Evolutionary conservation across 225 moss, liverwort and hornwort species (phyloP).

Genomic region (Pleurozium schreberi): DNA sequence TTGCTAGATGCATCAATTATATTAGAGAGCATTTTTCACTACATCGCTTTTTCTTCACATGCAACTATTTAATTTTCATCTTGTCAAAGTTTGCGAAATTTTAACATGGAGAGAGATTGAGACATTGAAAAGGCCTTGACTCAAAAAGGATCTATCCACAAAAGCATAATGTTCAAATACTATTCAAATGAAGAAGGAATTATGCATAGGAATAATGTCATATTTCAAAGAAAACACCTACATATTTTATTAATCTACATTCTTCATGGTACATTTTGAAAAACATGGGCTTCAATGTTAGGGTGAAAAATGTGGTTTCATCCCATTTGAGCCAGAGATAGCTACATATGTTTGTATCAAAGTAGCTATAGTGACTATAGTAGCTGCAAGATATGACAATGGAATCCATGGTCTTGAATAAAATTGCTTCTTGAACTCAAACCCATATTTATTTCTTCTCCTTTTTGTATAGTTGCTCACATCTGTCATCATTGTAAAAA

Average conservation of each 20-base stretch:
- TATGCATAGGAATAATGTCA: not conserved
- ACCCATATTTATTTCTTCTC: not conserved
- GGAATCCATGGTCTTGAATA: not conserved
- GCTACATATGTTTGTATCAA: not conserved
- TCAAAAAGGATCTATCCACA: not conserved
- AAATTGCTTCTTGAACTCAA: not conserved
- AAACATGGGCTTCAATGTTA: not conserved
- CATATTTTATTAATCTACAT: not conserved
- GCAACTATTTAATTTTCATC: not conserved
- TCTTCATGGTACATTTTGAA: too few species aligned
- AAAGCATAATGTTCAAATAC: not conserved
- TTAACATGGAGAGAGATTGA: rapidly evolving
- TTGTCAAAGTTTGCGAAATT: not conserved
- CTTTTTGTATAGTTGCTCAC: not conserved
- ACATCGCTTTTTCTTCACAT: too few species aligned
- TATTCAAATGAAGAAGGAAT: not conserved
- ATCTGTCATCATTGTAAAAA: not conserved
- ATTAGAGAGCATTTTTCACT: not conserved
- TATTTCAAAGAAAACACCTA: not conserved
- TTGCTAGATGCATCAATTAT: too few species aligned
- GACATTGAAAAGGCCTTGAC: not conserved
- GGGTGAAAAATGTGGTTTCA: not conserved
- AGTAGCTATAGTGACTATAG: not conserved
- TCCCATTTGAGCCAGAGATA: not conserved
- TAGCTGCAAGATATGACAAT: not conserved